Evolutionary conservation across 345 rosid species (phyloP), one percentile per base, ranked within the genome.

Genomic region (Salix suchowensis): DNA sequence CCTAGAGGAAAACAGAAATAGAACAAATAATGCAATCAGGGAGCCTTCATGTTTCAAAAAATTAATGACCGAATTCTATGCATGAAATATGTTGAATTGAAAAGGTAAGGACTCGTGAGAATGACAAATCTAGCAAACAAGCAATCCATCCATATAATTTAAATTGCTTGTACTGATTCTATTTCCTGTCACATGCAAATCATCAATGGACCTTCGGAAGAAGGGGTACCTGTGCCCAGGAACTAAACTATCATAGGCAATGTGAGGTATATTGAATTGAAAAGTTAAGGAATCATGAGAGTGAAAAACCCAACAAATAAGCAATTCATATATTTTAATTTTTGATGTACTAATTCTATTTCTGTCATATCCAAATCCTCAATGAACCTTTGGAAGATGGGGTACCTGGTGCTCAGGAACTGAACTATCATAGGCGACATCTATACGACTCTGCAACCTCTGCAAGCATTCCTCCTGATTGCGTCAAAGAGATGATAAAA

Each of bases 381-480:
- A 24, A 60, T 34, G 23, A 23, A 44, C 68, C 54, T 75, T 32
- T 26, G 8, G 50, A 7, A 52, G 34, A 78, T 76, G 64, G 0
- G 15, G 67, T 65, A 74, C 71, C 71, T 68, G 36, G 81, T 26
- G 70, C 52, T 66, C 54, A 37, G 4, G 61, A 30, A 64, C 8
- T 64, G 28, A 65, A 67, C 99, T 88, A 78, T 96, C 99, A 88
- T 93, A 96, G 2, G 92, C 83, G 71, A 94, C 85, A 84, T 96
- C 99, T 50, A 96, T 89, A 52, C 97, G 97, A 70, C 73, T 88
- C 84, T 96, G 99, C 79, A 96, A 82, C 82, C 85, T 87, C 88
- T 81, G 94, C 85, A 96, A 81, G 87, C 94, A 85, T 82, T 92
- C 98, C 89, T 96, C 99, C 99, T 96, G 85, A 77, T 10, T 74